A percentile compares a stretch with the other conserved stretches of the same genome.
Conservation (phyloP, 768 basidiomycete species). For the Boletus eberwhitei region DNA sequence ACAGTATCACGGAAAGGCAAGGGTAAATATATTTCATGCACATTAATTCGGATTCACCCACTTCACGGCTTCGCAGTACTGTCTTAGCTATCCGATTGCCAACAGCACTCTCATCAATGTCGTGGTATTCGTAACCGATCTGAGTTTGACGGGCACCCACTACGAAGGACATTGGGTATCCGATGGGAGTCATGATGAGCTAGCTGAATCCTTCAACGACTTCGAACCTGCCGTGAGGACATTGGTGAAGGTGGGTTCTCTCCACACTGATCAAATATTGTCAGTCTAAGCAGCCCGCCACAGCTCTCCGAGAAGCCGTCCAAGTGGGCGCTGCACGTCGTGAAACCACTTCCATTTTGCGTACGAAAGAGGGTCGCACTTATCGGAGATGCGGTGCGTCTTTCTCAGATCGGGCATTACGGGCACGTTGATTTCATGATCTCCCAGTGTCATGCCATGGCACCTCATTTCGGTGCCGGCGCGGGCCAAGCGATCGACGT, state of each 20-base stretch:
- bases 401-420: neutral
- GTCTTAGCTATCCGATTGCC: conserved; percentile 39
- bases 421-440: no score
- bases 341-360: conserved; percentile 40
- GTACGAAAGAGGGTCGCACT: conserved; percentile 41
- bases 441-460: conserved; percentile 25
- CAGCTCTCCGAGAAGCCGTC: conserved; percentile 30
- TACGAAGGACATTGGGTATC: conserved; percentile 34
- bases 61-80: neutral
- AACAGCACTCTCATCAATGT: conserved; percentile 37
- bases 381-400: conserved; percentile 47
- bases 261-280: no score
- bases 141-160: conserved; percentile 26
- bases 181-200: conserved; percentile 30
- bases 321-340: conserved; percentile 44
- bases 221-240: conserved; percentile 37
- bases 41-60: neutral
- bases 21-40: neutral
- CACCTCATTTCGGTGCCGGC: conserved; percentile 20
- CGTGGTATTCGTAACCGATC: conserved; percentile 31
- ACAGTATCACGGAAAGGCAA: conserved; percentile 13
- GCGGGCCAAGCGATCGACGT: conserved; percentile 28
- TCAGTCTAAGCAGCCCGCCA: no score
- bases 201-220: conserved; percentile 26
- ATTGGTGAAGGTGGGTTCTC: conserved; percentile 26